Evolutionary conservation across 345 rosid genomes (phyloP).

Genomic region (Excoecaria cochinchinensis): DNA sequence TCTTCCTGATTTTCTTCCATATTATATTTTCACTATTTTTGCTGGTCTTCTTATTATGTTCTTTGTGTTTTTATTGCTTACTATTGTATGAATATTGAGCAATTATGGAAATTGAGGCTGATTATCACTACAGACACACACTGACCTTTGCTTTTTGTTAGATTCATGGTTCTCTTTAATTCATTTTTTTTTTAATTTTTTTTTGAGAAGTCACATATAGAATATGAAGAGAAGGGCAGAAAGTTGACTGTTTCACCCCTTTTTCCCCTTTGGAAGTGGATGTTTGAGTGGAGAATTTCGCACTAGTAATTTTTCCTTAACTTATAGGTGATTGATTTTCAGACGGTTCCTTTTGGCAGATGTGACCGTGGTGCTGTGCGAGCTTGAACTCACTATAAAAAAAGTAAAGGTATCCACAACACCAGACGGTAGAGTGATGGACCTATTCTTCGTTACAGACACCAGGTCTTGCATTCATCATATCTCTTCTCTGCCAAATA

Average conservation of each 20-base stretch:
- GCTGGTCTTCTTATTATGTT: not conserved
- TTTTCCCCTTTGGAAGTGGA: not conserved
- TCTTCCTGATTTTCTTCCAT: not conserved
- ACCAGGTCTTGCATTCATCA: constrained; percentile 53
- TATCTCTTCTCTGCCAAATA: not conserved
- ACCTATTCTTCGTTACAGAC: constrained; percentile 89
- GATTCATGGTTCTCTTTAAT: not conserved
- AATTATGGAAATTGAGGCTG: not conserved
- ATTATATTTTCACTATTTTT: no score
- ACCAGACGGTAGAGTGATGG: constrained; percentile 91
- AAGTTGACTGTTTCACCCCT: constrained; percentile 2
- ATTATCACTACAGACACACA: not conserved
- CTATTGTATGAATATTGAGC: not conserved
- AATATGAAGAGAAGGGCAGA: not conserved
- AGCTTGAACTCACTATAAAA: constrained; percentile 81
- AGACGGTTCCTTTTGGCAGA: constrained; percentile 44
- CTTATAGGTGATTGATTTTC: constrained; percentile 16
- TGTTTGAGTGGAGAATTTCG: constrained; percentile 16
- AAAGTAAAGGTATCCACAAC: constrained; percentile 97
- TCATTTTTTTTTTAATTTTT: not conserved
- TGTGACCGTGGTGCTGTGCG: constrained; percentile 73
- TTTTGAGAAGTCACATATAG: not conserved
- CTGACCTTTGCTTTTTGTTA: not conserved
- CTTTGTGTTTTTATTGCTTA: not conserved
- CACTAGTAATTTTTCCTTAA: constrained; percentile 4